Conservation (phyloP, 1,139 yeast species). For the Debaryomyces singareniensis region DNA sequence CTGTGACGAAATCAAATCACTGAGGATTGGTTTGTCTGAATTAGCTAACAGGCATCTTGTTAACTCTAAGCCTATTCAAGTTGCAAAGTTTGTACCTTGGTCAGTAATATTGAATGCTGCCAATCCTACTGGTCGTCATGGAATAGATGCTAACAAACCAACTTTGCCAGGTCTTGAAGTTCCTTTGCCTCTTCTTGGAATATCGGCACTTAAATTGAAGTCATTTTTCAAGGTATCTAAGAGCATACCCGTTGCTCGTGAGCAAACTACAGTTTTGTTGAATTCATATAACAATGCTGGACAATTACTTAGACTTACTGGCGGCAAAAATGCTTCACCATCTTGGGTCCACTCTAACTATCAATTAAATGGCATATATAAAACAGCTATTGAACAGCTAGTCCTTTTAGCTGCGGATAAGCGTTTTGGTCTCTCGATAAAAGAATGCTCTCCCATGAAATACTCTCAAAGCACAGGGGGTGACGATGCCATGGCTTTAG, state of each 20-base stretch:
- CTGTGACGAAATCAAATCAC: conserved; percentile 47
- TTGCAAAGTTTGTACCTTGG: conserved; percentile 67
- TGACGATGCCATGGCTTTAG: too few species aligned
- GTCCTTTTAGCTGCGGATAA: conserved; percentile 55
- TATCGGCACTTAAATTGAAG: conserved; percentile 59
- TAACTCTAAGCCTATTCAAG: conserved; percentile 65
- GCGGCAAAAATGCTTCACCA: conserved; percentile 68
- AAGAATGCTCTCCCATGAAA: conserved; percentile 56
- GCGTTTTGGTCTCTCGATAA: conserved; percentile 60
- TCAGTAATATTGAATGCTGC: conserved; percentile 53
- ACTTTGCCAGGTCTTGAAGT: conserved; percentile 67
- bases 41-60: conserved; percentile 76
- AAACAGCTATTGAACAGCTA: conserved; percentile 48
- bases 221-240: conserved; percentile 52
- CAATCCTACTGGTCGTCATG: conserved; percentile 59
- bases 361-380: conserved; percentile 42
- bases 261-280: conserved; percentile 58
- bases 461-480: too few species aligned
- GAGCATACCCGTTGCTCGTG: conserved; percentile 53
- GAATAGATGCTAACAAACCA: conserved; percentile 60
- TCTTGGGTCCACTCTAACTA: conserved; percentile 81
- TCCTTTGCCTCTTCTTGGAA: conserved; percentile 66
- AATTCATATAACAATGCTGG: conserved; percentile 16
- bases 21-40: conserved; percentile 77
- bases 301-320: conserved; percentile 72